Evolutionary conservation across 352 stramenopile genomes (phyloP).

Genomic region (Pelagophyceae sp.): DNA sequence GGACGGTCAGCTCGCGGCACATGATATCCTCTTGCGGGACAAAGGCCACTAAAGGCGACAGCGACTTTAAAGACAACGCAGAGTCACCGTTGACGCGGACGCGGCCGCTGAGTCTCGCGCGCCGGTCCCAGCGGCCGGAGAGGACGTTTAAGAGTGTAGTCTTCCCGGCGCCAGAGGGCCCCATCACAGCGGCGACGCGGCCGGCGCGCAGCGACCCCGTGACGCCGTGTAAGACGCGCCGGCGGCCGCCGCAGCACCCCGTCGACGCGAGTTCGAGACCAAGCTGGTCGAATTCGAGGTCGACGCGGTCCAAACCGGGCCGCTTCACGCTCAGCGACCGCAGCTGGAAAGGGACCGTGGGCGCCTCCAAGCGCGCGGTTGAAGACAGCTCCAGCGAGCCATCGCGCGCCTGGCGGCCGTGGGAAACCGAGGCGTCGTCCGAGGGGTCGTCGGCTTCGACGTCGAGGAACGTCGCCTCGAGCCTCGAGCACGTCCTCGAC

Average conservation of each 20-base stretch:
- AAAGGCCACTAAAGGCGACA: conserved; percentile 12
- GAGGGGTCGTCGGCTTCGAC: background rate
- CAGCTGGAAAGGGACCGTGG: too few species aligned
- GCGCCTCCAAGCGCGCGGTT: background rate
- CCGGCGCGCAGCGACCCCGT: conserved; percentile 23
- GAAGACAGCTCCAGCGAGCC: background rate
- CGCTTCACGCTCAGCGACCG: background rate
- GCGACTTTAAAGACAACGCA: background rate
- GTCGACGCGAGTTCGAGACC: conserved; percentile 6
- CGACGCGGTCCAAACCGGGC: background rate
- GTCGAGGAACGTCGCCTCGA: background rate
- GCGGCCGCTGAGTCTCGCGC: background rate
- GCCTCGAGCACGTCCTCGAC: background rate
- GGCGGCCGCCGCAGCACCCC: background rate
- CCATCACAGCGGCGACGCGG: conserved; percentile 29
- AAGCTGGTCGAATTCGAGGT: conserved; percentile 22
- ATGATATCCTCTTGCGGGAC: conserved; percentile 46
- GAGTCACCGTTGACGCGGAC: background rate
- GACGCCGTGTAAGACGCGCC: conserved; percentile 27
- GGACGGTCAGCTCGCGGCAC: background rate
- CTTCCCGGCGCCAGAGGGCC: conserved; percentile 30
- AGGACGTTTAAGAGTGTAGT: conserved; percentile 24
- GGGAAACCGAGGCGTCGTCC: too few species aligned
- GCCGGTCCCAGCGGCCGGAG: background rate
- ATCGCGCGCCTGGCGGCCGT: background rate